These are phyloP conservation scores for Lodderomyces margitis DNA, from an alignment of 1,139 yeast genomes.

Conservation along the genomic window DNA sequence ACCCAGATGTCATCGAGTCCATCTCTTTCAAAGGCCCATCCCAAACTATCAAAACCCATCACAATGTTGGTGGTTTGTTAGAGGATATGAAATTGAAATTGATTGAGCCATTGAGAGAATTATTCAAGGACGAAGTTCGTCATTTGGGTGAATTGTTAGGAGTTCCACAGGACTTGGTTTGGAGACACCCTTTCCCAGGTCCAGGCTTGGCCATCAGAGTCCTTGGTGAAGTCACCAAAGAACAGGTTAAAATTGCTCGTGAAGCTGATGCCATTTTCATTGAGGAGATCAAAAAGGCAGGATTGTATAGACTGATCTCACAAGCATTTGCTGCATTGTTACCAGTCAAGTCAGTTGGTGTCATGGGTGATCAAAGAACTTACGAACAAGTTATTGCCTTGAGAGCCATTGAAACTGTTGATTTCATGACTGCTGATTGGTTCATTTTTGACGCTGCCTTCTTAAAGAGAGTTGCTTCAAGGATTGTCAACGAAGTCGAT, in stretches of 20 bases:
- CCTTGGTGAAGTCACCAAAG: conserved; percentile 91
- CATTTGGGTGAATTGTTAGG: conserved; percentile 92
- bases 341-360: conserved; percentile 99
- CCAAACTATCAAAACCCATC: conserved; percentile 98
- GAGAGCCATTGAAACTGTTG: conserved; percentile 96
- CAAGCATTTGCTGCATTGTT: conserved; percentile 97
- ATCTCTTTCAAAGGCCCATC: conserved; percentile 99
- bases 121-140: conserved; percentile 98
- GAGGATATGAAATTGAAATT: conserved; percentile 98
- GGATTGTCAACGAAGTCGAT: conserved; percentile 97
- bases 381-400: conserved; percentile 98
- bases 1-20: conserved; percentile 98
- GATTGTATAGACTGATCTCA: conserved; percentile 86
- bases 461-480: conserved; percentile 88
- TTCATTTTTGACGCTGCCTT: conserved; percentile 88
- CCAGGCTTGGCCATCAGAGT: conserved; percentile 99
- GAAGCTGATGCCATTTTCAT: conserved; percentile 95
- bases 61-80: conserved; percentile 96
- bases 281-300: conserved; percentile 91
- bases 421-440: conserved; percentile 99
- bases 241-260: conserved; percentile 93
- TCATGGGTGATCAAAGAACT: conserved; percentile 99
- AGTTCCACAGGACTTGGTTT: conserved; percentile 93
- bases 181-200: conserved; percentile 99
- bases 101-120: conserved; percentile 97